These are phyloP conservation scores for Leishmania major DNA, from an alignment of 208 protist genomes.

Conservation along the genomic window DNA sequence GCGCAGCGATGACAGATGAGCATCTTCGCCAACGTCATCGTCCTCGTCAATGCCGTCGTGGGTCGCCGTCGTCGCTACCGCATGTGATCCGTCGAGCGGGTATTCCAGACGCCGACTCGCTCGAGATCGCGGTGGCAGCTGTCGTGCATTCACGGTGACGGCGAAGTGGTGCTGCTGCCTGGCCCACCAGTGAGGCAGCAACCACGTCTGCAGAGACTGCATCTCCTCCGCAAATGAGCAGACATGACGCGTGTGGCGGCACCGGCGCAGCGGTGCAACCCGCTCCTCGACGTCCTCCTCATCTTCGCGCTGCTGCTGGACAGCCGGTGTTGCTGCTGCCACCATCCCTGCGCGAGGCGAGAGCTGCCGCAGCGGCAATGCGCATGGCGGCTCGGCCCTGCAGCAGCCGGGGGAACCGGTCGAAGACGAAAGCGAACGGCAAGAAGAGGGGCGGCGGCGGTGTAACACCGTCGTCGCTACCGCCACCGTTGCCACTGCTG, in stretches of 20 bases:
- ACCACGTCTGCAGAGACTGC: background rate
- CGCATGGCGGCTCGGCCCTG: background rate
- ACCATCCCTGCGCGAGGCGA: background rate
- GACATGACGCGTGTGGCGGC: conserved; percentile 32
- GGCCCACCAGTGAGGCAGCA: background rate
- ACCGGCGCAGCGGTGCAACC: conserved; percentile 17
- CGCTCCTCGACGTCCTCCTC: conserved; percentile 6
- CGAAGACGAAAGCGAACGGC: background rate
- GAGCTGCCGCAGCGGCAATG: background rate
- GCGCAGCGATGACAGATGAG: background rate
- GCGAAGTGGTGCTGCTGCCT: background rate
- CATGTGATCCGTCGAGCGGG: background rate
- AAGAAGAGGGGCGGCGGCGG: background rate
- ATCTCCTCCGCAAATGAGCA: conserved; percentile 13
- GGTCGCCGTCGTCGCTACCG: background rate
- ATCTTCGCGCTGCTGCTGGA: background rate
- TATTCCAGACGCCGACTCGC: background rate
- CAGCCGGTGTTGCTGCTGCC: background rate
- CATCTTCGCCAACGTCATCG: background rate
- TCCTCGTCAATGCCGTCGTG: too few relatives aligned
- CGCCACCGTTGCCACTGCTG: background rate
- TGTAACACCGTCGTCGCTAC: background rate
- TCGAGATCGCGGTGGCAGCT: background rate
- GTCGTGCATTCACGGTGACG: background rate
- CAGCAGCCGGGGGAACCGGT: background rate